Base-by-base conservation (phyloP, 495 filamentous ascomycete genomes). In the Cairneyella variabilis region DNA sequence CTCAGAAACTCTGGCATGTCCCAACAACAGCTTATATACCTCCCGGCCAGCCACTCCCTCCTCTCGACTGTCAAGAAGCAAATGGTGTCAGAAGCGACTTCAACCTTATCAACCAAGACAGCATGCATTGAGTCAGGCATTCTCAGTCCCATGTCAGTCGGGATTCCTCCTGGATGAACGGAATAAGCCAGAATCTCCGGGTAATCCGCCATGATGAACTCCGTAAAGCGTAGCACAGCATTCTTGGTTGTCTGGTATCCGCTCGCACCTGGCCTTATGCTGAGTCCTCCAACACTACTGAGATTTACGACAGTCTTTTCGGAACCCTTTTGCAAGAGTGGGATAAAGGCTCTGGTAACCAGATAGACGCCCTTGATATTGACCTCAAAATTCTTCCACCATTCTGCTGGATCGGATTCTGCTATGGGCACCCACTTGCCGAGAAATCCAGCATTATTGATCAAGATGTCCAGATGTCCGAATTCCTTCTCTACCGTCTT, bases 361-460 rank as follows among this genome's bases (percentile, higher is more conserved):
- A 69, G 61, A 49, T 70, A 75, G 7, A 64, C 57, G 18, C 75
- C 76, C 30, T 71, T 71, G 16, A 74, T 43, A 59, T 76, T 74
- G 36, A 71, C 59, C 55, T 77, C 63, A 39, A 56, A 68, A 30
- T 64, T 64, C 18, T 42, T 60, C 70, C 70, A 74, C 64, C 66
- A 76, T 11, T 53, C 47, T 1, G 40, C 38, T 2, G 56, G 52
- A 51, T 63, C 52, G 3, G 16, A 39, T 17, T 76, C 71, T 7
- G 68, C 68, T 36, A 70, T 76, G 2, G 54, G 51, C 1, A 52
- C 48, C 1, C 51, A 56, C 16, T 48, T 40, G 69, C 40, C 23
- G 72, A 78, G 76, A 3, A 62, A 54, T 0, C 80, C 82, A 1
- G 81, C 79, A 50, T 84, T 85, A 56, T 83, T 83, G 17, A 84